Base-by-base conservation (phyloP, 163 green algal species). In the Chlorella variabilis region DNA sequence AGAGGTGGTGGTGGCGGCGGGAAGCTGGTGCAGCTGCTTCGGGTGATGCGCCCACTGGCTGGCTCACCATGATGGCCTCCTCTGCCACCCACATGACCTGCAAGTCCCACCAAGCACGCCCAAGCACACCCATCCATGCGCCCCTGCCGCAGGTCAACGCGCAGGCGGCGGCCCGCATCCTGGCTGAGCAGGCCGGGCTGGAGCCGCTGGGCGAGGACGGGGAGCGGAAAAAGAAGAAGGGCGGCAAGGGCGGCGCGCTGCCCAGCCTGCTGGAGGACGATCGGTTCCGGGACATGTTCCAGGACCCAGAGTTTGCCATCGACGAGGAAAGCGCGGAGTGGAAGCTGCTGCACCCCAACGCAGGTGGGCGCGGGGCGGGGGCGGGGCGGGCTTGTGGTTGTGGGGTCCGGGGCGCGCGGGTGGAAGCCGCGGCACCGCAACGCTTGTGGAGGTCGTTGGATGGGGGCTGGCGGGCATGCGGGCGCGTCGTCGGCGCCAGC, bases 21-120 rank as follows among this genome's bases (percentile, higher is more conserved):
- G n/a, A n/a, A n/a, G n/a, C n/a, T n/a, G n/a, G n/a, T n/a, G 42
- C 97, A 96, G 85, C 87, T 96, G 78, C 96, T 95, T 15, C 97
- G 96, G 93, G 94, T 86, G 75, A 11, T n/a, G n/a, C n/a, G n/a
- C n/a, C n/a, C n/a, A n/a, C n/a, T n/a, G n/a, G n/a, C 45, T 54
- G 11, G 63, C 41, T 29, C 13, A n/a, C 41, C 17, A 18, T 23
- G 18, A 31, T 20, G n/a, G n/a, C n/a, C n/a, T n/a, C n/a, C n/a
- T n/a, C n/a, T n/a, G n/a, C n/a, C n/a, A n/a, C n/a, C n/a, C n/a
- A n/a, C n/a, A n/a, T n/a, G n/a, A n/a, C n/a, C n/a, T n/a, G n/a
- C n/a, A n/a, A n/a, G n/a, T n/a, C n/a, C n/a, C n/a, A n/a, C n/a
- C n/a, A n/a, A n/a, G n/a, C n/a, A n/a, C n/a, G n/a, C n/a, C n/a